Evolutionary conservation across 2,329 filamentous ascomycete species (phyloP), one percentile per base, ranked within the genome.

Genomic region (Lanzia echinophila): DNA sequence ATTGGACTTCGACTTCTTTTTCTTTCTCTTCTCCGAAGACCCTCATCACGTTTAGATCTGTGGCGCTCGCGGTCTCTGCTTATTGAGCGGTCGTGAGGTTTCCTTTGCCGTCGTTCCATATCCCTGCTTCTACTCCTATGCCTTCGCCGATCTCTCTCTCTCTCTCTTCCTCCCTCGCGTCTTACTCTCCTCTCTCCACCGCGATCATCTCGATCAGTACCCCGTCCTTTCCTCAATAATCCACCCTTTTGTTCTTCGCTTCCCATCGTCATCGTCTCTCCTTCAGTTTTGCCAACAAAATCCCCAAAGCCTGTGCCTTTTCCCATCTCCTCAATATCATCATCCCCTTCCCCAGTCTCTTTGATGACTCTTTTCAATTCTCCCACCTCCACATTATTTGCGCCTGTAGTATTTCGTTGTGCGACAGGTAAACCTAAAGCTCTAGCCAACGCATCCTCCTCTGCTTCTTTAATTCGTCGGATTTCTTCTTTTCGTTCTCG

Each of bases 361-460:
- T 72, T 78, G 38, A 83, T 69, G 7, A 75, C 77, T 55, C 74
- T 75, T 54, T 78, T 74, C n/a, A 83, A 72, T 55, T 82, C 77
- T 3, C 73, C 78, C 28, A 86, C 78, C 39, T 83, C 85, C 11
- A 95, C 70, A 0, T 87, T 81, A 68, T 94, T 95, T 2, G 79
- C 78, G 3, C 78, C 80, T 1, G 78, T 79, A 0, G 75, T 73
- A 63, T 53, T 71, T 51, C 81, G 76, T 6, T 77, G 72, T 1
- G 85, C 80, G 1, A 87, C 77, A 0, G 89, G 90, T 31, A 96
- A 73, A 0, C 94, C 94, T 51, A 99, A 73, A 0, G 91, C 91
- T 43, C 76, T 79, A 3, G 90, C 84, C 68, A 97, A 85, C 1
- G 91, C 94, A 69, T 96, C 92, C 67, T 96, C 88, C 66, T 99